A percentile compares a stretch with the other conserved stretches of the same genome.
Conservation (phyloP, 805 yeast genomes). For the Saturnispora galanensis region DNA sequence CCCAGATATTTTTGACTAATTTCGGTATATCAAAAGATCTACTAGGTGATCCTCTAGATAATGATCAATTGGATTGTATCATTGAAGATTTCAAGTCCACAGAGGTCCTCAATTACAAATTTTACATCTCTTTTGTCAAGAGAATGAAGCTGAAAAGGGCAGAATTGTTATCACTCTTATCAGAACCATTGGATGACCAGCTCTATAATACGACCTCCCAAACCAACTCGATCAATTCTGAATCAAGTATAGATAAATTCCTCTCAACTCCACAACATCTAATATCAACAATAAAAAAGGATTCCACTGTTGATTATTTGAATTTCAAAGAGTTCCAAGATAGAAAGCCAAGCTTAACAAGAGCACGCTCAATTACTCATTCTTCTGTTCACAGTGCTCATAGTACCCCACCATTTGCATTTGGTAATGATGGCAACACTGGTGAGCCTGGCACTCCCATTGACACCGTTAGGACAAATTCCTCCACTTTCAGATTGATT, state of each 20-base stretch:
- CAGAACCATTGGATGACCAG: slow-evolving; percentile 7
- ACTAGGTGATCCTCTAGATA: slow-evolving; percentile 9
- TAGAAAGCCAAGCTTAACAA: slow-evolving; percentile 18
- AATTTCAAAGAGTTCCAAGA: slow-evolving; percentile 41
- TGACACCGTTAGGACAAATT: background rate
- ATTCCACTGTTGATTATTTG: slow-evolving; percentile 37
- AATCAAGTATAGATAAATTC: slow-evolving; percentile 34
- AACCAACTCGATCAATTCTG: slow-evolving; percentile 43
- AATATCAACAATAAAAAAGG: slow-evolving; percentile 31
- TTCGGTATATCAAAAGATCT: slow-evolving; percentile 9
- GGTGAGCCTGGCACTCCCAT: slow-evolving; percentile 1
- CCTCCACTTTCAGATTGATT: slow-evolving; percentile 49
- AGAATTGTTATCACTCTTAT: background rate
- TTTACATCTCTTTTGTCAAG: background rate
- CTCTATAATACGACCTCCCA: slow-evolving; percentile 44
- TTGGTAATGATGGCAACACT: background rate
- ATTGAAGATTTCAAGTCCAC: background rate
- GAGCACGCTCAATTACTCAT: slow-evolving; percentile 23
- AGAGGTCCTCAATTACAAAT: background rate
- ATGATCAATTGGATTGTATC: background rate
- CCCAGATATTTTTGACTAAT: slow-evolving; percentile 8
- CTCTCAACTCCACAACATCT: slow-evolving; percentile 58
- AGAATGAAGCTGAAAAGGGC: background rate
- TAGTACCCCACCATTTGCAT: background rate
- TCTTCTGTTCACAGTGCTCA: slow-evolving; percentile 8